Evolutionary conservation across 257 asterid genomes (phyloP).

Genomic region (Przewalskia tangutica): DNA sequence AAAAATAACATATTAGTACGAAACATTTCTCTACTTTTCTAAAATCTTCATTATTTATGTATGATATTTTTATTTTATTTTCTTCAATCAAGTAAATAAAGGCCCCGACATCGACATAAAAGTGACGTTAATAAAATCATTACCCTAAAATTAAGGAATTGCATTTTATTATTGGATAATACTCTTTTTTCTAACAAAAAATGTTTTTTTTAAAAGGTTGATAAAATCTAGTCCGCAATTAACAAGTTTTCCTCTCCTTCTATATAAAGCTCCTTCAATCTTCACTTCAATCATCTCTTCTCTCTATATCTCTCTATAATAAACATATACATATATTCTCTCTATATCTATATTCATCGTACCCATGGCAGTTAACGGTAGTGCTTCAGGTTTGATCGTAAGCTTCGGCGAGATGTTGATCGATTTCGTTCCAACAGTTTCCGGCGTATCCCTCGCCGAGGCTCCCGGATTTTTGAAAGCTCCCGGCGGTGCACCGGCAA

Average conservation of each 20-base stretch:
- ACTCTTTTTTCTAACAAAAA: no score
- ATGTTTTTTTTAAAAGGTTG: no score
- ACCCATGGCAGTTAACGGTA: constrained; percentile 3
- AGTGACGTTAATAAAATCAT: background rate
- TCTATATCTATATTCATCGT: background rate
- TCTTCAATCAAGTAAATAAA: background rate
- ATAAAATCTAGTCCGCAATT: no score
- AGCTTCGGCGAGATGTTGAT: constrained; percentile 94
- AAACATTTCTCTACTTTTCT: background rate
- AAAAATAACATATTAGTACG: background rate
- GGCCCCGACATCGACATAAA: background rate
- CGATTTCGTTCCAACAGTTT: constrained; percentile 84
- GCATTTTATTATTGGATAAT: background rate
- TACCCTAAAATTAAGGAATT: background rate
- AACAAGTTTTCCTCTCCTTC: background rate
- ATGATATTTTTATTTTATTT: background rate
- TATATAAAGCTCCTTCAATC: constrained; percentile 3
- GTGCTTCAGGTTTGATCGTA: constrained; percentile 40
- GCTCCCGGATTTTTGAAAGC: constrained; percentile 90
- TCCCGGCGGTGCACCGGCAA: constrained; percentile 97
- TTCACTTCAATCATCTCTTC: background rate
- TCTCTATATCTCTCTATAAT: background rate
- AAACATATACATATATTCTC: background rate
- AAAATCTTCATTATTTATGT: background rate
- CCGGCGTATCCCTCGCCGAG: constrained; percentile 89